Evolutionary conservation across 2,329 filamentous ascomycete genomes (phyloP), one percentile per base, ranked within the genome.

Genomic region (Trichoderma koningii): DNA sequence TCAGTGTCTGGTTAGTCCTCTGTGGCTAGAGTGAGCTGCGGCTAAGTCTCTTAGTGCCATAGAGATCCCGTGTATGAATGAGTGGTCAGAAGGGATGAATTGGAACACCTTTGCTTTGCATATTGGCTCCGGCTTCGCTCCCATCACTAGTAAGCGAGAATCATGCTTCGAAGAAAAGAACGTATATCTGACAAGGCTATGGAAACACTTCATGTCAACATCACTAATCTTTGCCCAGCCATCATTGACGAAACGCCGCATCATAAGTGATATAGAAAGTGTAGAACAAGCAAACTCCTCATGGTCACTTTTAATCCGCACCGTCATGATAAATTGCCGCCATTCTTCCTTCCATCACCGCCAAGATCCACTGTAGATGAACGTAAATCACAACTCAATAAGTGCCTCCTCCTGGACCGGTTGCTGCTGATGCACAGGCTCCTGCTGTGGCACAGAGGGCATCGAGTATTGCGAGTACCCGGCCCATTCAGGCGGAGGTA

Each of bases 361-460:
- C 34, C 34, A 12, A 38, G 9, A 4, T 53, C 19, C 28, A 53
- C 38, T 34, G 45, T 63, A 63, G 41, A 55, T 47, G 17, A 59
- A 2, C 34, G 5, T 30, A 19, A 48, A 44, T 73, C 70, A 93
- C 67, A 94, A 81, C 76, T 95, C 91, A 76, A 95, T 95, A 72
- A 95, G 77, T 66, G 87, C 89, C 76, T 94, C 91, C 76, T 94
- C 91, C 53, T 89, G 83, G 1, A 80, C 83, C 15, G 84, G 84
- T 71, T 82, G 72, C 12, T 63, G 64, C 67, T 74, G 64, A 67
- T 74, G 73, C 26, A 72, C 67, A 3, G 76, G 77, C 50, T 79
- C 78, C 56, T 77, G 82, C 60, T 78, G 77, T 14, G 85, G 86
- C 30, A 85, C 82, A 2, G 84, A 80, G 1, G 90, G 89, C 71